Percentiles rank a stretch among this genome's conserved stretches.
phyloP scores from a whole-genome alignment of 202 grass and related monocot species.

The Carex arenaria region DNA sequence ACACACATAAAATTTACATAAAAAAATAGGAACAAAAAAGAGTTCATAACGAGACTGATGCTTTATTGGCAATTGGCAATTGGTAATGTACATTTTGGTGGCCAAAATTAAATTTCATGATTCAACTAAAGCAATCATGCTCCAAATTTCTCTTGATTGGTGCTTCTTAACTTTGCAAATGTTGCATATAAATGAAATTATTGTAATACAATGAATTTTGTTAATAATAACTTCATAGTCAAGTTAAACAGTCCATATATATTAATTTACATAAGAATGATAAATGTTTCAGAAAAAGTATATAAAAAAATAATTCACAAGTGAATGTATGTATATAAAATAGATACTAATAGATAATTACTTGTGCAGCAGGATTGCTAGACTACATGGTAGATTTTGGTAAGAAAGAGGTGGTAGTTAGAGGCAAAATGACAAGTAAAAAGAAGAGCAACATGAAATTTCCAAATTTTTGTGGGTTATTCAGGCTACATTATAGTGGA shows the following conservation, averaged over 20 bases:
- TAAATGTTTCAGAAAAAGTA: not conserved
- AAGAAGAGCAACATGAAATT: conserved; percentile 12
- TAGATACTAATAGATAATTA: not conserved
- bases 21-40: not conserved
- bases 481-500: conserved; percentile 44
- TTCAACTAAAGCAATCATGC: not conserved
- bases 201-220: not conserved
- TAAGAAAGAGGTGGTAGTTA: conserved; percentile 86
- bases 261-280: not conserved
- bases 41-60: not conserved
- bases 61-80: not conserved
- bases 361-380: conserved; percentile 66
- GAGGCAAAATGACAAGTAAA: conserved; percentile 37
- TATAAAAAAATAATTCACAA: no score
- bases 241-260: not conserved
- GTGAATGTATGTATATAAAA: not conserved
- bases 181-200: not conserved
- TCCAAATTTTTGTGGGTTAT: conserved; percentile 27
- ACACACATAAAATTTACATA: not conserved
- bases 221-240: not conserved
- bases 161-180: not conserved
- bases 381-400: conserved; percentile 97
- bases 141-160: not conserved
- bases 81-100: not conserved
- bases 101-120: not conserved